A percentile compares a stretch with the other conserved stretches of the same genome.
These are phyloP conservation scores for Hyphopichia burtonii DNA, from an alignment of 1,139 yeast species.

Conservation along the genomic window DNA sequence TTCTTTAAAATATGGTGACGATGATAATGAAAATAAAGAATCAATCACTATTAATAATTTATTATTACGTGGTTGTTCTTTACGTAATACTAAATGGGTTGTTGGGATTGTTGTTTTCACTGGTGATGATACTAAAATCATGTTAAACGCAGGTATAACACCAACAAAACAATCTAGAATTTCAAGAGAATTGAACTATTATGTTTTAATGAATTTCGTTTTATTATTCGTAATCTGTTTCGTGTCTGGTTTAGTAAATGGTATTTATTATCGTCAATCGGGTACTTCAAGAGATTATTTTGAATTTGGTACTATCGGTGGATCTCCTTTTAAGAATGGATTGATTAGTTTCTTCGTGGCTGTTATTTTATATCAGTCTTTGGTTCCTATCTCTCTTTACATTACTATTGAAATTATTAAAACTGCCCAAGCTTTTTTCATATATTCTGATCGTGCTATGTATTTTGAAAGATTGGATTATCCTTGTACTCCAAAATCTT, in stretches of 20 bases:
- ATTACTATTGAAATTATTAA: constrained; percentile 61
- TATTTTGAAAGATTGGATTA: constrained; percentile 52
- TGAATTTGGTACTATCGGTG: constrained; percentile 53
- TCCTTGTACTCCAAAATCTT: constrained; percentile 61
- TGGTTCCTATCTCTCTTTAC: constrained; percentile 60
- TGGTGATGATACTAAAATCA: constrained; percentile 55
- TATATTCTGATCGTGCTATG: constrained; percentile 51
- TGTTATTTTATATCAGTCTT: constrained; percentile 53
- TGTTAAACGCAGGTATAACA: constrained; percentile 57
- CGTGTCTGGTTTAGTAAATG: constrained; percentile 52
- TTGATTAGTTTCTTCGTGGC: constrained; percentile 52
- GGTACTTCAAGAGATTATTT: constrained; percentile 40
- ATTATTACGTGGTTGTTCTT: constrained; percentile 50
- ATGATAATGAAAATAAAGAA: constrained; percentile 27
- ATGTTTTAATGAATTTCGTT: constrained; percentile 48
- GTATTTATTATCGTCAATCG: constrained; percentile 40
- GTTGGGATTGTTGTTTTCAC: constrained; percentile 52
- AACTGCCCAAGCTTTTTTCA: constrained; percentile 57
- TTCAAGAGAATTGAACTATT: constrained; percentile 50
- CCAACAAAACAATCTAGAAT: constrained; percentile 57
- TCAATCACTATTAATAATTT: constrained; percentile 49
- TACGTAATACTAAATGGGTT: constrained; percentile 57
- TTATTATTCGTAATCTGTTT: constrained; percentile 50
- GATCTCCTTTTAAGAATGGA: constrained; percentile 52
- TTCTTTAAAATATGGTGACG: constrained; percentile 38